A percentile compares a stretch with the other conserved stretches of the same genome.
phyloP scores from a whole-genome alignment of 129 eudicot species.

The Saussurea involucrata region DNA sequence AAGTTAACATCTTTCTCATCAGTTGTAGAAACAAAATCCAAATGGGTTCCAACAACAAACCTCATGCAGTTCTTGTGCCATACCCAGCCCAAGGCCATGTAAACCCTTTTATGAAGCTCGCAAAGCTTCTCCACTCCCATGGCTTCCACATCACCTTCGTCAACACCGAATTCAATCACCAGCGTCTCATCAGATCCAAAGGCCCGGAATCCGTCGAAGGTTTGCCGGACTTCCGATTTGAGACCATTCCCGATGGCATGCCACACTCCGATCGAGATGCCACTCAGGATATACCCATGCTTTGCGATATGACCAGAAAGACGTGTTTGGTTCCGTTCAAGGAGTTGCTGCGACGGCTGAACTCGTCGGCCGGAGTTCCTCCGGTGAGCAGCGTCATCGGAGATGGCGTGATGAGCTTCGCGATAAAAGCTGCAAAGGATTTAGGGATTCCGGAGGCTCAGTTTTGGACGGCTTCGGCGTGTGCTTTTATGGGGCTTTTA shows the following conservation, averaged over 20 bases:
- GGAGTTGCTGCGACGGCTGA: slow-evolving; percentile 38
- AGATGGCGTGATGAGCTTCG: slow-evolving; percentile 64
- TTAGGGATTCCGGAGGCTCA: slow-evolving; percentile 57
- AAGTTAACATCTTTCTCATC: neutral
- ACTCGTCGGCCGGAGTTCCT: slow-evolving; percentile 28
- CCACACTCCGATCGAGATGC: slow-evolving; percentile 48
- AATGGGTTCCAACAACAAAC: slow-evolving; percentile 34
- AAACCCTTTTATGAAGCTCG: slow-evolving; percentile 51
- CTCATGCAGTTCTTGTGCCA: slow-evolving; percentile 50
- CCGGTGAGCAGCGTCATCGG: slow-evolving; percentile 48
- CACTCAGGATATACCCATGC: slow-evolving; percentile 55
- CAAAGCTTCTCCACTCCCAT: slow-evolving; percentile 49
- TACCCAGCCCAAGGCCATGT: slow-evolving; percentile 69
- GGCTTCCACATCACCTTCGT: slow-evolving; percentile 63
- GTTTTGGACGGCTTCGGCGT: slow-evolving; percentile 63
- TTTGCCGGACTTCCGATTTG: slow-evolving; percentile 42
- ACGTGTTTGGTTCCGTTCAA: slow-evolving; percentile 49
- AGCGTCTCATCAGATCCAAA: slow-evolving; percentile 48
- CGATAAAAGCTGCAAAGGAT: slow-evolving; percentile 42
- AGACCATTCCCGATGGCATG: slow-evolving; percentile 60
- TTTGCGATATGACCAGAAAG: slow-evolving; percentile 41
- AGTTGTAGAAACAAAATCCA: neutral
- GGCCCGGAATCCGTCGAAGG: slow-evolving; percentile 51
- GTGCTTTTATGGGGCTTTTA: slow-evolving; percentile 52
- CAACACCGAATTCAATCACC: slow-evolving; percentile 67